Evolutionary conservation across 2,329 filamentous ascomycete species (phyloP), one percentile per base, ranked within the genome.

Genomic region (Colletotrichum sp.): DNA sequence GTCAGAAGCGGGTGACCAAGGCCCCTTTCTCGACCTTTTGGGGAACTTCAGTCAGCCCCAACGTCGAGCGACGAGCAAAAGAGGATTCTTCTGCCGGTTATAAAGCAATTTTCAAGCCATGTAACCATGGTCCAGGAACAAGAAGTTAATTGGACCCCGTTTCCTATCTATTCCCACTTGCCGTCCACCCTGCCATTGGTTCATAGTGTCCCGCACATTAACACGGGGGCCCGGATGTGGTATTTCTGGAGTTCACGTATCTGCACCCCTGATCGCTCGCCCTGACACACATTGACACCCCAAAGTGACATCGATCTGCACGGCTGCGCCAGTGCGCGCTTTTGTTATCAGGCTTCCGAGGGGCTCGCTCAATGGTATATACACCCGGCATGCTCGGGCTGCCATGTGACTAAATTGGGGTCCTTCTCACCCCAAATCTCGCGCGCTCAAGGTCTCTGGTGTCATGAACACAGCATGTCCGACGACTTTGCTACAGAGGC

Each of bases 401-500:
- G 36, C 65, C 66, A 68, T 68, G 48, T 59, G 66, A 68, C 59
- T 43, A 18, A 52, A 52, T 13, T 24, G 66, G 18, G 43, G 26
- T 15, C 13, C n/a, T 48, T 4, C 18, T 70, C 32, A 13, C 43
- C 34, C 30, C 39, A 13, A 52, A 39, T 21, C 16, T 64, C 32
- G 34, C n/a, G n/a, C 43, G 39, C 28, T 4, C 16, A 24, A n/a
- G 24, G 12, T 18, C 26, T 34, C 15, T 48, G 8, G 21, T 69
- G 65, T 61, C 65, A 67, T 64, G 64, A 66, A 12, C 28, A 18
- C 74, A 48, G 57, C 7, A 77, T 77, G 75, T 65, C 67, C n/a
- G 70, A 52, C 43, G 43, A 78, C n/a, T 82, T 83, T 69, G 79
- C 81, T 21, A 80, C 80, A 32, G 83, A 85, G 72, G 80, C 81